Percentiles rank a stretch among this genome's conserved stretches.
phyloP scores from a whole-genome alignment of 2,329 filamentous ascomycete species.

The Botryotinia convoluta region DNA sequence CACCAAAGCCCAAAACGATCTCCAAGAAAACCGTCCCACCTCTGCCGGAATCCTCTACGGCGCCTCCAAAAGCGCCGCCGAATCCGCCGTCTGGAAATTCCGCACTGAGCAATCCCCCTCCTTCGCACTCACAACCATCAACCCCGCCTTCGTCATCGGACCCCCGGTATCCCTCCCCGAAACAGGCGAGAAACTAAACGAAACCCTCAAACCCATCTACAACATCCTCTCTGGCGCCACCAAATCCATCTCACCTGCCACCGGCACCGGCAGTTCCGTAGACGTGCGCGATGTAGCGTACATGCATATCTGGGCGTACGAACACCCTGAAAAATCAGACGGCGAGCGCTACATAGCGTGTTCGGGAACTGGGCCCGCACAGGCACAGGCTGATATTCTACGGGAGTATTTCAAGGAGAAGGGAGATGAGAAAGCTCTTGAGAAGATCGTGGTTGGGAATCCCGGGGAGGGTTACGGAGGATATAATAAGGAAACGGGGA shows the following conservation, averaged over 20 bases:
- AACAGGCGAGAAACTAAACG: constrained; percentile 36
- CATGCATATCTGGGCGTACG: constrained; percentile 41
- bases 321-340: constrained; percentile 40
- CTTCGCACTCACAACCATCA: constrained; percentile 43
- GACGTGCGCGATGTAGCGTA: constrained; percentile 48
- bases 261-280: constrained; percentile 38
- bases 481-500: constrained; percentile 29
- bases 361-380: constrained; percentile 37
- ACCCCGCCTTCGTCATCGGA: constrained; percentile 45
- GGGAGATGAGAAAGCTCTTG: constrained; percentile 20
- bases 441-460: constrained; percentile 40
- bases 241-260: constrained; percentile 31
- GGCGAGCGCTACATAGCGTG: constrained; percentile 44
- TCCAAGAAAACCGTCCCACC: constrained; percentile 28
- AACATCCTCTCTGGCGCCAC: constrained; percentile 39
- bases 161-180: constrained; percentile 41
- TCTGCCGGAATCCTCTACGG: constrained; percentile 36
- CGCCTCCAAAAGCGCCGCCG: constrained; percentile 43
- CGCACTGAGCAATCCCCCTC: constrained; percentile 38
- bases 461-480: constrained; percentile 43
- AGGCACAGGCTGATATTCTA: constrained; percentile 46
- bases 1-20: constrained; percentile 37
- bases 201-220: constrained; percentile 39
- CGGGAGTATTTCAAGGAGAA: constrained; percentile 40
- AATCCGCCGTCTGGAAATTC: constrained; percentile 43